A percentile compares a stretch with the other conserved stretches of the same genome.
These are phyloP conservation scores for Simplicillium sp. DNA, from an alignment of 2,329 filamentous ascomycete genomes.

Conservation along the genomic window DNA sequence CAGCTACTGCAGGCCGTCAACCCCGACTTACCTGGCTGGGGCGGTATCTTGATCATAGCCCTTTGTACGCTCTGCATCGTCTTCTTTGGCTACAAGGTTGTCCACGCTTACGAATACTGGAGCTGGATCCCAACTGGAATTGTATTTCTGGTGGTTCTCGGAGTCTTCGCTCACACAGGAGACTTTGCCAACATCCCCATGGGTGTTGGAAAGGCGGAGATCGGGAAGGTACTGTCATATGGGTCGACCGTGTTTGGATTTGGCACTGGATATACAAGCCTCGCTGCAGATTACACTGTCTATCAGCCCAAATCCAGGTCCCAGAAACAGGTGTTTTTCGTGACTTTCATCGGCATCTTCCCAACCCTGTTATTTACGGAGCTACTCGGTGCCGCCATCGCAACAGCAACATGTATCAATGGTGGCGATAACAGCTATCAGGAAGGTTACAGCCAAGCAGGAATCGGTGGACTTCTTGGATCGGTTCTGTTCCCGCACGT, in stretches of 20 bases:
- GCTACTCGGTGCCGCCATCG: conserved; percentile 62
- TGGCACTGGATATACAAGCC: conserved; percentile 63
- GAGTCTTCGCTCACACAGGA: conserved; percentile 57
- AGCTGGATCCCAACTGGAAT: conserved; percentile 65
- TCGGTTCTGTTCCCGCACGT: conserved; percentile 54
- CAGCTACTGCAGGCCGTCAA: conserved; percentile 67
- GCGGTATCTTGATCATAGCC: conserved; percentile 64
- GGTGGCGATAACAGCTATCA: conserved; percentile 6
- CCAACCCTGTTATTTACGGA: conserved; percentile 63
- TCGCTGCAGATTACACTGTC: conserved; percentile 66
- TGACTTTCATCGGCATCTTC: conserved; percentile 58
- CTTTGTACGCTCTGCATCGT: conserved; percentile 58
- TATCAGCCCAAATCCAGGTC: conserved; percentile 56
- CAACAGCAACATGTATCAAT: conserved; percentile 39
- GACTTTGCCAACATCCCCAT: conserved; percentile 54
- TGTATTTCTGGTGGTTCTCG: conserved; percentile 61
- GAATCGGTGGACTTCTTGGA: conserved; percentile 58
- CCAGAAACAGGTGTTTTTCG: conserved; percentile 52
- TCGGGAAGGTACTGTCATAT: conserved; percentile 58
- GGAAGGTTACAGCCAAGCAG: conserved; percentile 10
- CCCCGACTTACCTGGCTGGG: conserved; percentile 54
- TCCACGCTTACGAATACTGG: conserved; percentile 66
- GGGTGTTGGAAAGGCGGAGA: conserved; percentile 46
- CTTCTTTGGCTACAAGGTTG: conserved; percentile 65
- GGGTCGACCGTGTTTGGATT: conserved; percentile 65